Evolutionary conservation across 495 filamentous ascomycete species (phyloP), one percentile per base, ranked within the genome.

Genomic region (Hapsidospora chrysogenum): DNA sequence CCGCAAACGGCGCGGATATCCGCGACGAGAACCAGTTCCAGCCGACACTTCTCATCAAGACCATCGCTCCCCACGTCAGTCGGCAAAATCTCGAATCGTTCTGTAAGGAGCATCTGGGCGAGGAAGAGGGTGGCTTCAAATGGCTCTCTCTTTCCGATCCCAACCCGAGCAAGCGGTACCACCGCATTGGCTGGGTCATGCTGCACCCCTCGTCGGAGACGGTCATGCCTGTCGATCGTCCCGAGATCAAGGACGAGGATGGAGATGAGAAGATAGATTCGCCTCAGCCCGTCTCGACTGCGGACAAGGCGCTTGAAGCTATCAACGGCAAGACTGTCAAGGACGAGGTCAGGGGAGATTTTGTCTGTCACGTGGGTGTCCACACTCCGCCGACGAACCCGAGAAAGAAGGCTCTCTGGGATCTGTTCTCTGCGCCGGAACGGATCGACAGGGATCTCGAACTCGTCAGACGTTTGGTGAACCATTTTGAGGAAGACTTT

Each of bases 161-260:
- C 0, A 99, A 96, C 47, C 87, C 92, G 0, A 74, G 79, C 39
- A 99, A 99, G 59, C 80, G 92, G 42, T 99, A 80, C 46, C 89
- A 99, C 49, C 77, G 89, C 1, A 99, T 99, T 62, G 89, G 92
- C 15, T 99, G 86, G 86, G 85, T 99, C 38, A 92, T 96, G 68
- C 64, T 99, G 6, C 60, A 95, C 50, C 80, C 85, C 27, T 72
- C 75, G 9, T 60, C 74, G 2, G 82, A 92, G 26, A 61, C 64
- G 15, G 52, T 61, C 9, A 53, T 52, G 4, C 63, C 70, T 21
- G 61, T 74, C 36, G 70, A 72, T n/a, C 73, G 74, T 13, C 76
- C 74, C 38, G 80, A 86, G 35, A 56, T 71, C 37, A 72, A 77
- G 16, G 61, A 69, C 14, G 60, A 54, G 21, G 23, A 26, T 11